A percentile compares a stretch with the other conserved stretches of the same genome.
phyloP scores from a whole-genome alignment of 768 basidiomycete species.

The Strobilomyces echinocephalus region DNA sequence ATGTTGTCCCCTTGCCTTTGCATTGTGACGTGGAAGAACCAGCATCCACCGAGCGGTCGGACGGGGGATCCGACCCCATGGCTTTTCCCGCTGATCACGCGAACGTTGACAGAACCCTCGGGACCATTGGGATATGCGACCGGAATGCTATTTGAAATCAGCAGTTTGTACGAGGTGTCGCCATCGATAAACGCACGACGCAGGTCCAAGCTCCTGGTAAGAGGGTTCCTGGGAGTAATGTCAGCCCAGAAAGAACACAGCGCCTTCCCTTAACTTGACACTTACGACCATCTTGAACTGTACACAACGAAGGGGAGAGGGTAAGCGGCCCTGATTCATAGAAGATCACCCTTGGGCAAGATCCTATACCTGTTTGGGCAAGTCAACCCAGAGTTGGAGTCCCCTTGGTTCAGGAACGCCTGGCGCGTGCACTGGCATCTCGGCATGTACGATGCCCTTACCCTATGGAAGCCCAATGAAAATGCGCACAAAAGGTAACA shows the following conservation, averaged over 20 bases:
- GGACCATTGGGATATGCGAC: slow-evolving; percentile 66
- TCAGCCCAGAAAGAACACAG: not conserved
- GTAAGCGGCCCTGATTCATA: slow-evolving; percentile 14
- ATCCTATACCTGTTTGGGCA: slow-evolving; percentile 57
- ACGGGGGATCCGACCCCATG: slow-evolving; percentile 87
- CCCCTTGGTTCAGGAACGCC: slow-evolving; percentile 73
- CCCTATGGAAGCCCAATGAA: slow-evolving; percentile 33
- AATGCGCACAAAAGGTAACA: not conserved
- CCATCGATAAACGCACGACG: slow-evolving; percentile 40
- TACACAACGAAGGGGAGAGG: slow-evolving; percentile 22
- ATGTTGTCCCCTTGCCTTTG: slow-evolving; percentile 51
- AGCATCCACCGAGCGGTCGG: slow-evolving; percentile 86
- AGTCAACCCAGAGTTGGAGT: slow-evolving; percentile 84
- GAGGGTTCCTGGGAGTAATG: slow-evolving; percentile 51
- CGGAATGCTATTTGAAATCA: slow-evolving; percentile 50
- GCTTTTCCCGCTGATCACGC: slow-evolving; percentile 86
- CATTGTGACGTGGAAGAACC: slow-evolving; percentile 83
- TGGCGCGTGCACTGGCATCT: slow-evolving; percentile 79
- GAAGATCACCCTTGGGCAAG: not conserved
- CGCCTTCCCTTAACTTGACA: slow-evolving; percentile 6
- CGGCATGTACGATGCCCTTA: slow-evolving; percentile 74
- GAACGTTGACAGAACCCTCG: slow-evolving; percentile 65
- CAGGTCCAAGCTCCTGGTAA: slow-evolving; percentile 76
- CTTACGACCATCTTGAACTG: slow-evolving; percentile 73
- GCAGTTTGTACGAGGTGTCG: not conserved